A percentile compares a stretch with the other conserved stretches of the same genome.
Conservation (phyloP, 495 filamentous ascomycete genomes). For the Hypoxylon trugodes region DNA sequence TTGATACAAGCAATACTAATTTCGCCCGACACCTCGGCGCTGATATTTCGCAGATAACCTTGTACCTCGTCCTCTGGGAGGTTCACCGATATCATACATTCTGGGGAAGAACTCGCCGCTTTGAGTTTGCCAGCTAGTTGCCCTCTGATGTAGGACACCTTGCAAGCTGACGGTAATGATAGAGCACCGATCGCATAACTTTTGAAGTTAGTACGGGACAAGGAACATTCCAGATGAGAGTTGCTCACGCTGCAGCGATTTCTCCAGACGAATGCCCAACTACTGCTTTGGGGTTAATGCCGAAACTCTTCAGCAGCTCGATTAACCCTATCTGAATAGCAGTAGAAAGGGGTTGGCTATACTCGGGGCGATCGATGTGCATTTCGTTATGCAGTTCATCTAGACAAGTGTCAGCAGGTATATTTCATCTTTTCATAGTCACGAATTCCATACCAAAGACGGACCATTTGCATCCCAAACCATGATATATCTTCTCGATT, state of each 20-base stretch:
- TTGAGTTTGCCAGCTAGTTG: conserved; percentile 38
- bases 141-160: conserved; percentile 55
- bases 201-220: conserved; percentile 3
- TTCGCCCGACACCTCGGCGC: conserved; percentile 26
- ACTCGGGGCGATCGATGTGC: conserved; percentile 48
- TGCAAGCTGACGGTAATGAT: conserved; percentile 53
- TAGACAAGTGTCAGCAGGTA: conserved; percentile 8
- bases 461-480: conserved; percentile 44
- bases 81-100: conserved; percentile 56
- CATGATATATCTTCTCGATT: conserved; percentile 34
- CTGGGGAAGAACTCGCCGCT: conserved; percentile 32
- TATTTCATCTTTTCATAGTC: not conserved
- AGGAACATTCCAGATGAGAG: not conserved
- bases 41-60: conserved; percentile 35
- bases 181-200: conserved; percentile 52
- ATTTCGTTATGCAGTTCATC: conserved; percentile 31
- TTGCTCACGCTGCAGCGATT: conserved; percentile 54
- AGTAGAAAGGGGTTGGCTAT: conserved; percentile 56
- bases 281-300: conserved; percentile 54
- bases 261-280: conserved; percentile 71
- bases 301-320: conserved; percentile 58
- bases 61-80: conserved; percentile 39
- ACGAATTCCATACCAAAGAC: conserved; percentile 33
- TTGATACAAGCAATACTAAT: conserved; percentile 58
- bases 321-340: conserved; percentile 60